Evolutionary conservation across 108 stramenopile species (phyloP), one percentile per base, ranked within the genome.

Genomic region (Conticribra weissflogii): DNA sequence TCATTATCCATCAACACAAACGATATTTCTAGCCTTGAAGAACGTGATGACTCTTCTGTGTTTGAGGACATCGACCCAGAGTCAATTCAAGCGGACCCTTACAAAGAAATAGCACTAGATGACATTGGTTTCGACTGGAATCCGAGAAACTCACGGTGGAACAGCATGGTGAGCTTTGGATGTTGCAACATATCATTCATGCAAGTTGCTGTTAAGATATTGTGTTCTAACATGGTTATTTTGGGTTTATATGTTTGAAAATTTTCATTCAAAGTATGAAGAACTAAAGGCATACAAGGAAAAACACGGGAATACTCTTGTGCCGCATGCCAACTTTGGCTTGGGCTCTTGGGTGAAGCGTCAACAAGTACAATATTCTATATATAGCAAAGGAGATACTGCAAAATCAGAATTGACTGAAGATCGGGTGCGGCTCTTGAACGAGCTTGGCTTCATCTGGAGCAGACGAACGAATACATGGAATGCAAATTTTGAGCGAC

Each of bases 121-220:
- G 21, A 29, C 24, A 55, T 74, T 34, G 72, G 67, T 2, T 79
- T 79, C 41, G 78, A 79, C 59, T 79, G 72, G 72, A 73, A 79
- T 55, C 78, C 78, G 27, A 55, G 73, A 24, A 74, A 68, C 33
- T 66, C 69, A 2, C 54, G 62, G 30, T 86, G 85, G 85, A 77
- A 81, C 61, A 71, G 70, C 51, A 72, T 77, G 36, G 36, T 41
- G 36, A 41, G 36, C 12, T 41, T 41, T 41, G 36, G 8, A 41
- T 41, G 5, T 41, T n/a, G n/a, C n/a, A n/a, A n/a, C n/a, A n/a
- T n/a, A n/a, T n/a, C n/a, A n/a, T n/a, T n/a, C n/a, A n/a, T n/a
- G n/a, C n/a, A n/a, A n/a, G n/a, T n/a, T n/a, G n/a, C n/a, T n/a
- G n/a, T n/a, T n/a, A n/a, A n/a, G n/a, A n/a, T n/a, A n/a, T n/a